Evolutionary conservation across 805 yeast species (phyloP).

Genomic region (Yarrowia sp.): DNA sequence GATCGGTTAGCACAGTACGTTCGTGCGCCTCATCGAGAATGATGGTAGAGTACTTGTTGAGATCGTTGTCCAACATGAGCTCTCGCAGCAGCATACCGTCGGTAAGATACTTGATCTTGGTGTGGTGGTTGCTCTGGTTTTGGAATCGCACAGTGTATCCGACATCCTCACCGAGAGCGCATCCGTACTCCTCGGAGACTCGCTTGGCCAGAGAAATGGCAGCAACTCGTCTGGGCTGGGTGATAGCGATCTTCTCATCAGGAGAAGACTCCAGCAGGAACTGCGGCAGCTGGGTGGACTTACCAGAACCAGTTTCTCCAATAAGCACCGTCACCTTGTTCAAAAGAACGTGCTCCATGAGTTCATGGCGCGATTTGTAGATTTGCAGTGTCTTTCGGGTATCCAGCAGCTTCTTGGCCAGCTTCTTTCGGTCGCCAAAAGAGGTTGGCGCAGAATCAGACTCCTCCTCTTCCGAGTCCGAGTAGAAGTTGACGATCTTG

Average conservation of each 20-base stretch:
- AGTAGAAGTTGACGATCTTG: slow-evolving; percentile 27
- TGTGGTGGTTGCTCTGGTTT: slow-evolving; percentile 55
- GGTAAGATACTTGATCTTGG: slow-evolving; percentile 80
- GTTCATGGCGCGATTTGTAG: slow-evolving; percentile 62
- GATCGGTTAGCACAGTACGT: slow-evolving; percentile 86
- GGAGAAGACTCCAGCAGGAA: slow-evolving; percentile 55
- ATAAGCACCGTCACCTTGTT: slow-evolving; percentile 76
- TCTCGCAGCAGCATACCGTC: slow-evolving; percentile 98
- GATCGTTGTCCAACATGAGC: slow-evolving; percentile 66
- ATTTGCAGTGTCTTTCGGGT: slow-evolving; percentile 69
- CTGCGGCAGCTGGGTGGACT: slow-evolving; percentile 95
- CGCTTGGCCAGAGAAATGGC: slow-evolving; percentile 91
- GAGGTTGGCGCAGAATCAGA: neutral
- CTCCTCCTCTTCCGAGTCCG: slow-evolving; percentile 31
- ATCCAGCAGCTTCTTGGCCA: slow-evolving; percentile 47
- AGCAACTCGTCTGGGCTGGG: slow-evolving; percentile 97
- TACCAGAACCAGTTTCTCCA: slow-evolving; percentile 98
- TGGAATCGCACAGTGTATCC: slow-evolving; percentile 95
- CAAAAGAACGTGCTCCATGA: slow-evolving; percentile 52
- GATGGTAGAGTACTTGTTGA: slow-evolving; percentile 68
- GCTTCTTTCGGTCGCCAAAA: slow-evolving; percentile 31
- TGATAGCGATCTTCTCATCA: slow-evolving; percentile 71
- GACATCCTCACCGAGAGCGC: slow-evolving; percentile 71
- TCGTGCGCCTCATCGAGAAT: slow-evolving; percentile 98
- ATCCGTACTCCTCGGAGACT: slow-evolving; percentile 85